Percentiles rank a stretch among this genome's conserved stretches.
Evolutionary conservation across 202 grass and related monocot species (phyloP).

Genomic region (Eragrostis tef): DNA sequence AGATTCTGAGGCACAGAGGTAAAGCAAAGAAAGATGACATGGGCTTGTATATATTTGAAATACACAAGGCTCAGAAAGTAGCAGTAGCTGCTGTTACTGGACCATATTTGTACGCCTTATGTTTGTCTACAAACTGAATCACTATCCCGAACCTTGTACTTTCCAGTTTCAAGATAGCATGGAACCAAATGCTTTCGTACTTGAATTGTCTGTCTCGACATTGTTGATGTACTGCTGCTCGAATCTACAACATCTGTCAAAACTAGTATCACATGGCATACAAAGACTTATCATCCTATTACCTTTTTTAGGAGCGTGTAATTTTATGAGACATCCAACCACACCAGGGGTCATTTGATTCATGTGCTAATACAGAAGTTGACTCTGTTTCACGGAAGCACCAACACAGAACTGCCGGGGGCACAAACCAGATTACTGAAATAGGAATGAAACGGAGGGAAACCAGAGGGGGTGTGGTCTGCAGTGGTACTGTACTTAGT

Average conservation of each 20-base stretch:
- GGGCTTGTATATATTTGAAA: constrained; percentile 55
- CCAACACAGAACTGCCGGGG: neutral
- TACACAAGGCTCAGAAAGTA: constrained; percentile 50
- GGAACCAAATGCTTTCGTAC: neutral
- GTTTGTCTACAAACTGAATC: constrained; percentile 13
- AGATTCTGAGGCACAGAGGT: constrained; percentile 48
- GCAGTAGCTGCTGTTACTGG: constrained; percentile 37
- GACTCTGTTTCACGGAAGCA: neutral
- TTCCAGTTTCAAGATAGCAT: constrained; percentile 16
- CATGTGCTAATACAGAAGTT: neutral
- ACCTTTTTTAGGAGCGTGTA: neutral
- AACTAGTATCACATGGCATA: neutral
- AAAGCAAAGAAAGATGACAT: constrained; percentile 53
- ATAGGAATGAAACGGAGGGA: neutral
- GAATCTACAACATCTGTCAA: no score
- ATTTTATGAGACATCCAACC: neutral
- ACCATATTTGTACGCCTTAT: neutral
- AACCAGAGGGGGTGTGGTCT: neutral
- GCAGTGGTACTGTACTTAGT: neutral
- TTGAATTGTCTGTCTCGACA: neutral
- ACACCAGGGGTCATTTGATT: neutral
- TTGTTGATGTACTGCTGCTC: neutral
- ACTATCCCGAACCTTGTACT: neutral
- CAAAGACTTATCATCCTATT: no score
- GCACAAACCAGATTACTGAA: neutral